Conservation (phyloP, 2,329 filamentous ascomycete genomes). For the Hymenoscyphus occultus region DNA sequence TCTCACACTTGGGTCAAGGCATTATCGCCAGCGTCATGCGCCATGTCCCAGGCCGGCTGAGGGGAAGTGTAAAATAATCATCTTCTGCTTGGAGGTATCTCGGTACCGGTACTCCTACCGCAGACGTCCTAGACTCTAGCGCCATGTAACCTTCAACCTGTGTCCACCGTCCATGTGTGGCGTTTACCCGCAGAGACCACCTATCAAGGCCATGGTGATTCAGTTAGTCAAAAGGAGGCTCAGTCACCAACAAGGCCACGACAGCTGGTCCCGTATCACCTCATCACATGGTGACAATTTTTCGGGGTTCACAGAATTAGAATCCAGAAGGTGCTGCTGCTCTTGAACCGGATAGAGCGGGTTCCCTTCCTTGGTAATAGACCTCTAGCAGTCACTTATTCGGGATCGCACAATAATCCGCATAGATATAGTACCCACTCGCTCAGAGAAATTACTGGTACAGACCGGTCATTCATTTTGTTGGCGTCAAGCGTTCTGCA, state of each 20-base stretch:
- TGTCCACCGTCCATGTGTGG: not conserved
- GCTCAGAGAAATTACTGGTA: not conserved
- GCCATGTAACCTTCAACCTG: too few relatives aligned
- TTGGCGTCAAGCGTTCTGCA: not conserved
- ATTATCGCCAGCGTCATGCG: not conserved
- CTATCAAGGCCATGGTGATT: not conserved
- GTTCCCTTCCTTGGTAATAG: not conserved
- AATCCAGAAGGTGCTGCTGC: not conserved
- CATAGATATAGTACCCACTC: not conserved
- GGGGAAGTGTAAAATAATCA: not conserved
- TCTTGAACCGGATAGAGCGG: not conserved
- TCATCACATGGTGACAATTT: slow-evolving; percentile 1
- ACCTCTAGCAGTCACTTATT: not conserved
- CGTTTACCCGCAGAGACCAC: not conserved
- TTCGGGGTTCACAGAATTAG: not conserved
- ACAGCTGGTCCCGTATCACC: slow-evolving; percentile 2
- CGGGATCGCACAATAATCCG: not conserved
- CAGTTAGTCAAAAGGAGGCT: slow-evolving; percentile 4
- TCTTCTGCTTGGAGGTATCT: not conserved
- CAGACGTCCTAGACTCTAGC: too few relatives aligned
- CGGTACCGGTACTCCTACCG: not conserved
- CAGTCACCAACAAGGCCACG: not conserved
- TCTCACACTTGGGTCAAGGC: not conserved
- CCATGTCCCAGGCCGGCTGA: not conserved
- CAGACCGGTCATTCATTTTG: too few relatives aligned